phyloP scores from a whole-genome alignment of 2,329 filamentous ascomycete species.

The Aspergillus floridensis region DNA sequence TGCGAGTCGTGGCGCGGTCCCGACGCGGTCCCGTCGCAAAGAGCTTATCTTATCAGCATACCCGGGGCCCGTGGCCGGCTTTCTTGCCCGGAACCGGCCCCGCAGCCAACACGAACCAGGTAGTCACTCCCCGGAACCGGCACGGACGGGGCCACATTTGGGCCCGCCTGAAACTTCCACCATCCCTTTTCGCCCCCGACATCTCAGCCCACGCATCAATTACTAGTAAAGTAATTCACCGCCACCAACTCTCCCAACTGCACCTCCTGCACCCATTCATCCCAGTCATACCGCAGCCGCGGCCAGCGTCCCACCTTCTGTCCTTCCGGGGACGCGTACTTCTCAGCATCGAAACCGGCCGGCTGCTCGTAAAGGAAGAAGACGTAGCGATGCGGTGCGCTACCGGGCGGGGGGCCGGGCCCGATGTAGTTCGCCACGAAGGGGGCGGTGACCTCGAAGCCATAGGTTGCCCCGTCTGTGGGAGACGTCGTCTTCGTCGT shows the following conservation, averaged over 20 bases:
- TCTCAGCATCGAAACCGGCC: constrained; percentile 33
- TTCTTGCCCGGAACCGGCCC: no score
- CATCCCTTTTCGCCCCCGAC: no score
- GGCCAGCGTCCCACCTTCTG: constrained; percentile 33
- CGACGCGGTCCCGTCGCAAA: no score
- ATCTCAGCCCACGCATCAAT: constrained; percentile 8
- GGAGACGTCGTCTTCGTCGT: not conserved
- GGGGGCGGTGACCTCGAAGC: not conserved
- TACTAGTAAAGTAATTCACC: constrained; percentile 39
- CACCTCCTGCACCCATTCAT: constrained; percentile 38
- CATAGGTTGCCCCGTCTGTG: not conserved
- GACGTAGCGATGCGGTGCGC: constrained; percentile 50
- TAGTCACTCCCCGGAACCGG: no score
- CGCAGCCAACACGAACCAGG: no score
- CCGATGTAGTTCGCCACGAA: constrained; percentile 42
- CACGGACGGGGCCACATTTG: no score
- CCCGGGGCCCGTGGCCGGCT: no score
- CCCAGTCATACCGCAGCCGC: constrained; percentile 47
- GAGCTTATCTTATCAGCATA: no score
- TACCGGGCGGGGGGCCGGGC: constrained; percentile 48
- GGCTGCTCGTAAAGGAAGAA: constrained; percentile 54
- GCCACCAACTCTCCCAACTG: constrained; percentile 35
- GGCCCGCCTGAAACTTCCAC: no score
- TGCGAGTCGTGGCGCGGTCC: no score
- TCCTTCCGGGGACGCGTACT: constrained; percentile 35